Evolutionary conservation across 768 basidiomycete genomes (phyloP).

Genomic region (Suillus variegatus): DNA sequence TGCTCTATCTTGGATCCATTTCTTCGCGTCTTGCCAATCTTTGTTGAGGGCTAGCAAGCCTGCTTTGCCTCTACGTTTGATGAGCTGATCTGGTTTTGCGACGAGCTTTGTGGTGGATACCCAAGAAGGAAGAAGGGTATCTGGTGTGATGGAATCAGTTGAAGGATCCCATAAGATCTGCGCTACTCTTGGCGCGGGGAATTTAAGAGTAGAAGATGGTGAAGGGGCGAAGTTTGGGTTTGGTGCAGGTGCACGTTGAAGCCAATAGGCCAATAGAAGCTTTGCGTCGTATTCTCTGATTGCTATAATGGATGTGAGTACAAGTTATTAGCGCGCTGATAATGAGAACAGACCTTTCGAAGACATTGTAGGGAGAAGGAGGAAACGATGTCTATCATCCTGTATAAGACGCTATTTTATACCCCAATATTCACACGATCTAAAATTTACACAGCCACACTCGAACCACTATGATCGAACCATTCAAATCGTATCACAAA

Average conservation of each 20-base stretch:
- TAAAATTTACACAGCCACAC: constrained; percentile 31
- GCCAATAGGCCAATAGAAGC: constrained; percentile 96
- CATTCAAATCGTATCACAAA: constrained; percentile 1
- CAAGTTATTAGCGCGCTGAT: neutral
- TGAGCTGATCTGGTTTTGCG: constrained; percentile 97
- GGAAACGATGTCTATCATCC: constrained; percentile 4
- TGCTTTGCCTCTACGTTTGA: constrained; percentile 99
- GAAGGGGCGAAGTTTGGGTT: constrained; percentile 56
- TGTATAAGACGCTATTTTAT: constrained; percentile 1
- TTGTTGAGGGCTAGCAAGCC: constrained; percentile 95
- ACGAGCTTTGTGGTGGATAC: constrained; percentile 86
- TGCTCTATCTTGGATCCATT: constrained; percentile 86
- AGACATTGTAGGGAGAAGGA: constrained; percentile 24
- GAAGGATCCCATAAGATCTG: constrained; percentile 82
- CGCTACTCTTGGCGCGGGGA: constrained; percentile 78
- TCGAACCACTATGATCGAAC: constrained; percentile 5
- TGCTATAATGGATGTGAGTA: constrained; percentile 36
- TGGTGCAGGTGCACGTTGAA: constrained; percentile 83
- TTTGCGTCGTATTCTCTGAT: constrained; percentile 99
- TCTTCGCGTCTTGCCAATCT: constrained; percentile 81
- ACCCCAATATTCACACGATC: constrained; percentile 34
- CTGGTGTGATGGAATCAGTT: constrained; percentile 60
- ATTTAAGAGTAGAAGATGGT: constrained; percentile 45
- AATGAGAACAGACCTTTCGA: constrained; percentile 27
- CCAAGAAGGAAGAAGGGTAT: constrained; percentile 71